Percentiles rank a stretch among this genome's conserved stretches.
These are phyloP conservation scores for Dictyostelium intermedium DNA, from an alignment of 78 protist genomes.

Conservation along the genomic window DNA sequence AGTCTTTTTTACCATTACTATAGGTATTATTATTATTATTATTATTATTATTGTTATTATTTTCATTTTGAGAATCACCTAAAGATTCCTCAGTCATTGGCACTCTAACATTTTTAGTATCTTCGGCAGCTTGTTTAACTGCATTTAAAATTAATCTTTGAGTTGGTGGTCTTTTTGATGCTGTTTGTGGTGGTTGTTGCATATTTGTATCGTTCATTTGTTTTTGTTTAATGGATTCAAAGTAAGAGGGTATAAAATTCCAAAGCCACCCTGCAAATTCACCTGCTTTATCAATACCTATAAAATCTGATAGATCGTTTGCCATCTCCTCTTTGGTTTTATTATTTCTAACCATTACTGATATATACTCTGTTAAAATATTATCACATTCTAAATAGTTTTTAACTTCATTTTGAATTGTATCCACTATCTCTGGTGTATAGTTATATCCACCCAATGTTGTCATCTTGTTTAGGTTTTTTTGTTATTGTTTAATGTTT, in stretches of 20 bases:
- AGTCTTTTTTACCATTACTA: not conserved
- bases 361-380: constrained; percentile 54
- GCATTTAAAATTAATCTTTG: constrained; percentile 47
- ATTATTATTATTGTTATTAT: constrained; percentile 7
- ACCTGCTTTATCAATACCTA: constrained; percentile 29
- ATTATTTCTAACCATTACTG: constrained; percentile 75
- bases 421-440: constrained; percentile 29
- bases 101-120: constrained; percentile 28
- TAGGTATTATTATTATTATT: not conserved
- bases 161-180: constrained; percentile 7
- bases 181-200: not conserved
- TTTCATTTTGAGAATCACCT: not conserved
- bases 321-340: constrained; percentile 40
- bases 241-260: constrained; percentile 27
- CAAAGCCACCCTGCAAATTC: constrained; percentile 58
- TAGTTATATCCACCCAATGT: constrained; percentile 52
- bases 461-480: not conserved
- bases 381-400: constrained; percentile 50
- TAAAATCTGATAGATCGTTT: constrained; percentile 37
- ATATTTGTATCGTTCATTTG: not conserved
- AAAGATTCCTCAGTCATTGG: not conserved
- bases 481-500: not conserved
- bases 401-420: constrained; percentile 44
- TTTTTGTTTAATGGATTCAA: not conserved
- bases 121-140: constrained; percentile 53